Percentiles rank a stretch among this genome's conserved stretches.
These are phyloP conservation scores for Yamadazyma paraphyllophila DNA, from an alignment of 805 yeast species.

Conservation along the genomic window DNA sequence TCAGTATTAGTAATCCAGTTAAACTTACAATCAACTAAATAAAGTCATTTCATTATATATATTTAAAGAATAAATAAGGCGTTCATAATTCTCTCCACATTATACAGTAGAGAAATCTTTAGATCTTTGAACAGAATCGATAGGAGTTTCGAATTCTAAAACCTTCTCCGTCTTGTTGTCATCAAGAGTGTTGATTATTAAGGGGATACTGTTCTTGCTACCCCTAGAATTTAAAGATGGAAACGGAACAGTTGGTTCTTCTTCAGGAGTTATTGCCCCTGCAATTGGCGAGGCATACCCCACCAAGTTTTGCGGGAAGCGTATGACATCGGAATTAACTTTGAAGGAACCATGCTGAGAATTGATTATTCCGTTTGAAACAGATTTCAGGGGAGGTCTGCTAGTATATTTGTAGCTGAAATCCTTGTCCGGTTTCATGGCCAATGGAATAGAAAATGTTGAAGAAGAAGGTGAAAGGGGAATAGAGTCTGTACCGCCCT, in stretches of 20 bases:
- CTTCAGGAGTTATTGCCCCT: conserved; percentile 14
- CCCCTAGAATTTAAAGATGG: conserved; percentile 4
- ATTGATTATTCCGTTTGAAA: conserved; percentile 12
- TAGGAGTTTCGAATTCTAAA: conserved; percentile 17
- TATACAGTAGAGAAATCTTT: not conserved
- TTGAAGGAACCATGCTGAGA: conserved; percentile 10
- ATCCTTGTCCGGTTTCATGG: not conserved
- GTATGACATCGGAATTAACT: conserved; percentile 2
- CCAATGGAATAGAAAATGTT: conserved; percentile 3
- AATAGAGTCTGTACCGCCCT: not conserved
- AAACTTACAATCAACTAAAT: no score
- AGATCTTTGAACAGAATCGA: not conserved
- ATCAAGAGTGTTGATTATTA: conserved; percentile 16
- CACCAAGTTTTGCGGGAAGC: not conserved
- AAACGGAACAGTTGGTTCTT: conserved; percentile 7
- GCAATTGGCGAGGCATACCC: not conserved
- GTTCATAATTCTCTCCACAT: not conserved
- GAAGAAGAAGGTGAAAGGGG: conserved; percentile 10
- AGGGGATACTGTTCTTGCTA: conserved; percentile 8
- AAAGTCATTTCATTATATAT: no score
- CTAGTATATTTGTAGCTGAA: not conserved
- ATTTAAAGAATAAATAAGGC: not conserved
- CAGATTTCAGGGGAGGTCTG: conserved; percentile 13
- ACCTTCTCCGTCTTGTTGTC: conserved; percentile 8
- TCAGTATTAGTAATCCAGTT: not conserved